Evolutionary conservation across 495 filamentous ascomycete genomes (phyloP).

Genomic region (Tirmania nivea): DNA sequence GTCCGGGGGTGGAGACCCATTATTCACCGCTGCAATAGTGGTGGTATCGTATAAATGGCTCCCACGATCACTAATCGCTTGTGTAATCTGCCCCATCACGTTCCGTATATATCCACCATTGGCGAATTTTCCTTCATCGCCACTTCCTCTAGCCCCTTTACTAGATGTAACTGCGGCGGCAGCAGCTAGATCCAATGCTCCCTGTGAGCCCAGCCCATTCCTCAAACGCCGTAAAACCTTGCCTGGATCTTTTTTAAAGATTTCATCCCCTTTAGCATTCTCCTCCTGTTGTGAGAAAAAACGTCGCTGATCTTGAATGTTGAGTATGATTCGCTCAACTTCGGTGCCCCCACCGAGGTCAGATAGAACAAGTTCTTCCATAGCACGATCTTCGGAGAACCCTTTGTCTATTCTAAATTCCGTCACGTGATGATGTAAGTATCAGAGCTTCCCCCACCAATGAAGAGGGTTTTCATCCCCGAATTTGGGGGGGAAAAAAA

Average conservation of each 20-base stretch:
- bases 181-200: constrained; percentile 29
- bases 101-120: constrained; percentile 22
- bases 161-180: constrained; percentile 21
- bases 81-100: constrained; percentile 25
- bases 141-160: constrained; percentile 38
- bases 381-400: constrained; percentile 43
- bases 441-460: too few relatives aligned
- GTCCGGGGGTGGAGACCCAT: constrained; percentile 5
- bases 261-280: constrained; percentile 31
- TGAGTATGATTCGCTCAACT: constrained; percentile 56
- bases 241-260: constrained; percentile 40
- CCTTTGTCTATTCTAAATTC: not conserved
- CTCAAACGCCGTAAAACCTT: constrained; percentile 44
- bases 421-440: not conserved
- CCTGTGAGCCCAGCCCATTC: constrained; percentile 35
- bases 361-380: constrained; percentile 48
- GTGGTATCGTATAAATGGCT: constrained; percentile 28
- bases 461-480: too few relatives aligned
- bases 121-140: constrained; percentile 41
- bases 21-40: constrained; percentile 6
- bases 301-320: constrained; percentile 61
- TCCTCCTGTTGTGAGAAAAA: constrained; percentile 48
- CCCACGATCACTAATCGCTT: constrained; percentile 32
- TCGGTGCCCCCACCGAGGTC: constrained; percentile 58
- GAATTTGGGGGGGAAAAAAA: too few relatives aligned